Evolutionary conservation across 176 grass and related monocot genomes (phyloP).

Genomic region (Carex scoparia): DNA sequence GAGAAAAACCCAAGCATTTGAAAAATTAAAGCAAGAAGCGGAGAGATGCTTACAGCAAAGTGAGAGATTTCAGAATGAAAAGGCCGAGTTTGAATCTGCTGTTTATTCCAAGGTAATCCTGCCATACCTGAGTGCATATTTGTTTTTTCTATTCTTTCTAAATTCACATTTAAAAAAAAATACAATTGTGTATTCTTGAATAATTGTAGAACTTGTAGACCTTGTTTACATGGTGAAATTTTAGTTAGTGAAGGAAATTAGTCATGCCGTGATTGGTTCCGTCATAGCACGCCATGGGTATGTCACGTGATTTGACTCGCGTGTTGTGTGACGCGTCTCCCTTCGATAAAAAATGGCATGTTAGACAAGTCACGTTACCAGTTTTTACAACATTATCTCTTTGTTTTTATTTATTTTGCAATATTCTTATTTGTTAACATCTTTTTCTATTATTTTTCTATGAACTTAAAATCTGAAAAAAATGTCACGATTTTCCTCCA

Average conservation of each 20-base stretch:
- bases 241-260: neutral
- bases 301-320: no score
- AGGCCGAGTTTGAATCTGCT: constrained; percentile 65
- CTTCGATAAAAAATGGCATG: no score
- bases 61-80: constrained; percentile 56
- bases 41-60: constrained; percentile 85
- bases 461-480: no score
- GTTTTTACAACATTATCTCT: no score
- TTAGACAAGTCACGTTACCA: no score
- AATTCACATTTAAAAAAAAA: neutral
- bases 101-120: constrained; percentile 66
- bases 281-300: no score
- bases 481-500: no score
- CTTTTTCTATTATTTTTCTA: no score
- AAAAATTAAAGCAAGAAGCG: constrained; percentile 79
- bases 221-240: neutral
- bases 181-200: neutral
- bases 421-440: no score
- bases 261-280: no score
- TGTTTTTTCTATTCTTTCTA: neutral
- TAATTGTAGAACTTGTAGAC: neutral
- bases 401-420: no score
- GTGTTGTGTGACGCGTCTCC: no score
- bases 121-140: neutral
- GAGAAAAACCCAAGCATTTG: constrained; percentile 60